Conservation (phyloP, 2,329 filamentous ascomycete species). For the Tolypocladium album region DNA sequence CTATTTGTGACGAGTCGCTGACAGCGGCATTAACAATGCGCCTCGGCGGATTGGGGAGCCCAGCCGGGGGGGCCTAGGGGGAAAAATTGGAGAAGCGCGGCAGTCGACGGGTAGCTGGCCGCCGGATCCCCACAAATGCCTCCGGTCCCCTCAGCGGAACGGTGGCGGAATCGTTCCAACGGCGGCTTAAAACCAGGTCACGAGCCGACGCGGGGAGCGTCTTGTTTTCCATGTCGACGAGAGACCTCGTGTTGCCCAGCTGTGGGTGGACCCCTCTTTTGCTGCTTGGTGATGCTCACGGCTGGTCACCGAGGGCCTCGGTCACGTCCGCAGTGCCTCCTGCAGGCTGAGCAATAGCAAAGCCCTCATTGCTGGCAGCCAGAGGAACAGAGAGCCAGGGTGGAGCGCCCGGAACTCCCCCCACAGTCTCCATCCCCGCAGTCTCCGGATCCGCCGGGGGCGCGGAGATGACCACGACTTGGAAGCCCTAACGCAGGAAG, state of each 20-base stretch:
- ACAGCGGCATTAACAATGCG: not conserved
- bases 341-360: not conserved
- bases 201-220: not conserved
- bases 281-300: not conserved
- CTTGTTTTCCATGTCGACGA: not conserved
- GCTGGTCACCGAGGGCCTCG: not conserved
- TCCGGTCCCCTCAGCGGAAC: constrained; percentile 3
- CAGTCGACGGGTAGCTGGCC: constrained; percentile 3
- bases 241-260: not conserved
- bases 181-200: not conserved
- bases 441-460: not conserved
- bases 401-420: not conserved
- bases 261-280: not conserved
- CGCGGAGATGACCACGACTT: not conserved
- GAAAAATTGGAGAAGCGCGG: not conserved
- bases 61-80: not conserved
- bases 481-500: not conserved
- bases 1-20: not conserved
- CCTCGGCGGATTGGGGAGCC: not conserved
- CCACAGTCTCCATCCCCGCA: not conserved
- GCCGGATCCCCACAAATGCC: constrained; percentile 1
- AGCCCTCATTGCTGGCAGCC: not conserved
- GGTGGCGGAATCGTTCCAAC: constrained; percentile 6
- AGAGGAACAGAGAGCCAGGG: no score
- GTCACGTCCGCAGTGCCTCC: not conserved